Conservation (phyloP, 2,329 filamentous ascomycete species). For the Blastomyces percursus region DNA sequence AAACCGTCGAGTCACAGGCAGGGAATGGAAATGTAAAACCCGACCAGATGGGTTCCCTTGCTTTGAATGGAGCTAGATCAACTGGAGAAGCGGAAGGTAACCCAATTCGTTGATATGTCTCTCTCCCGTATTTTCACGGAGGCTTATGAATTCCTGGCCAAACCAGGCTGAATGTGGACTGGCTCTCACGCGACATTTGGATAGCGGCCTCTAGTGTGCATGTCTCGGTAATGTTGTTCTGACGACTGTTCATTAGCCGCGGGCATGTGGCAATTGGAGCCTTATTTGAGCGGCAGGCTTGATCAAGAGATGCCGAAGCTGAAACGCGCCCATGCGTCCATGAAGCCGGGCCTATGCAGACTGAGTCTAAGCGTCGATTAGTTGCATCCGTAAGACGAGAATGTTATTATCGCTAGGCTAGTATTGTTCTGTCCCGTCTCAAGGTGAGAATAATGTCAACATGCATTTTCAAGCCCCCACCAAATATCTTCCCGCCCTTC, state of each 20-base stretch:
- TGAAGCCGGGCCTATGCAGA: not conserved
- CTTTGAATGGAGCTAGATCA: not conserved
- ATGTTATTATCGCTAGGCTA: no score
- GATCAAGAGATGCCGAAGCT: not conserved
- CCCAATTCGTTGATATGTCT: not conserved
- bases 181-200: not conserved
- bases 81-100: not conserved
- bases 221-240: not conserved
- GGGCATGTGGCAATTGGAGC: not conserved
- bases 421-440: not conserved
- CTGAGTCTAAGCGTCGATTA: not conserved
- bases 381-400: not conserved
- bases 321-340: not conserved
- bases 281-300: not conserved
- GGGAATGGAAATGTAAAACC: not conserved
- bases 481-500: not conserved
- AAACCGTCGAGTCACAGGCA: not conserved
- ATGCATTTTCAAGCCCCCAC: not conserved
- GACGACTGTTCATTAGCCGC: not conserved
- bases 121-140: not conserved
- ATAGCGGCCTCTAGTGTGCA: not conserved
- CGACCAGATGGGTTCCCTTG: not conserved
- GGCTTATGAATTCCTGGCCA: not conserved
- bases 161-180: not conserved
- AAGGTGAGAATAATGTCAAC: not conserved